Evolutionary conservation across 305 asterid species (phyloP).

Genomic region (Caryopteris hybrid): DNA sequence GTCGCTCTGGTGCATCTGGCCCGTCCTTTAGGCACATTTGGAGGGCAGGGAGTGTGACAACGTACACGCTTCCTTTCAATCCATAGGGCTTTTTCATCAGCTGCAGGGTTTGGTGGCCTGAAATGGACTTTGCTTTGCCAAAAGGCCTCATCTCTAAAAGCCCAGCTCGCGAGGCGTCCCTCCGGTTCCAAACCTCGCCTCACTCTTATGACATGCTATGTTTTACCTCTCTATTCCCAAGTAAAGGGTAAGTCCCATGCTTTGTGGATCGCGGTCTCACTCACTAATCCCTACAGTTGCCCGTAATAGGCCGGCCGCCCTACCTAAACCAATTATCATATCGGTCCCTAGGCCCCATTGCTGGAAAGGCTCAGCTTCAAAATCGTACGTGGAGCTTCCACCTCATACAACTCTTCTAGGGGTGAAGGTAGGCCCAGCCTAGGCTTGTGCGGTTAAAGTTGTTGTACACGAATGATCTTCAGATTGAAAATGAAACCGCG

Average conservation of each 20-base stretch:
- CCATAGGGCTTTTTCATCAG: constrained; percentile 17
- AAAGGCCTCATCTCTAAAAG: background rate
- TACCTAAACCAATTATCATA: too few species aligned
- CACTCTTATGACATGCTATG: constrained; percentile 8
- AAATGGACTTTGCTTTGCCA: constrained; percentile 1
- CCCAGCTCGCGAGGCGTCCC: background rate
- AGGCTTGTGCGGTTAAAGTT: background rate
- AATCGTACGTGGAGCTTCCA: background rate
- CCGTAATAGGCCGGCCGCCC: too few species aligned
- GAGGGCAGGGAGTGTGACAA: constrained; percentile 24
- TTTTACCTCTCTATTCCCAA: constrained; percentile 15
- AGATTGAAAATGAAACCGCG: too few species aligned
- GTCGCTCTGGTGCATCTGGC: background rate
- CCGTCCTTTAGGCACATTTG: constrained; percentile 13
- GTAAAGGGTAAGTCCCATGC: constrained; percentile 8
- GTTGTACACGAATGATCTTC: too few species aligned
- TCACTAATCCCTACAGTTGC: too few species aligned
- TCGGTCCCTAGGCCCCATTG: too few species aligned
- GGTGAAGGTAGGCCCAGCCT: background rate
- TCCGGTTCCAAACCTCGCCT: constrained; percentile 9
- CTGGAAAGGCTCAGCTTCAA: background rate
- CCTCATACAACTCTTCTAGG: background rate
- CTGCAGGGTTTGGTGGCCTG: constrained; percentile 18
- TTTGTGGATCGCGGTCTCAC: too few species aligned
- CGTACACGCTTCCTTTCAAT: constrained; percentile 16